Evolutionary conservation across 352 stramenopile species (phyloP).

Genomic region (Albugo candida): DNA sequence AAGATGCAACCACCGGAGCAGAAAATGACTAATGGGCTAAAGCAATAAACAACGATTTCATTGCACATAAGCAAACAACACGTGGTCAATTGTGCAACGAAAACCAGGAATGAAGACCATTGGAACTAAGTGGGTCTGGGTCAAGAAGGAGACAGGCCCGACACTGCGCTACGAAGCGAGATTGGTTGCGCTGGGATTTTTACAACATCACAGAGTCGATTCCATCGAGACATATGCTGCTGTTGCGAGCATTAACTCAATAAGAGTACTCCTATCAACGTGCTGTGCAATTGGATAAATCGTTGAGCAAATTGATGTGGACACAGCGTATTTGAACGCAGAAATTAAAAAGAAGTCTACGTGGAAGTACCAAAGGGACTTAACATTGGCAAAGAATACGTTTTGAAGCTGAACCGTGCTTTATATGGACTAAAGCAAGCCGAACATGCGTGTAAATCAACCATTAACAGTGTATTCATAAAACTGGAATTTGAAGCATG

Average conservation of each 20-base stretch:
- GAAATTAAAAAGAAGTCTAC: conserved; percentile 5
- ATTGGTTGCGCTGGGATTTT: not conserved
- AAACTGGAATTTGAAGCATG: not conserved
- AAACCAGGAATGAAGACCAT: too few species aligned
- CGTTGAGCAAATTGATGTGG: conserved; percentile 10
- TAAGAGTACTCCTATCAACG: conserved; percentile 1
- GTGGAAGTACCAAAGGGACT: too few species aligned
- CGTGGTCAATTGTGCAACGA: too few species aligned
- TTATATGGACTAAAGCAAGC: not conserved
- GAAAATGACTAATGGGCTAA: too few species aligned
- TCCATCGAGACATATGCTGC: not conserved
- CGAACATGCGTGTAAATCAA: not conserved
- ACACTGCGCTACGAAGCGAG: not conserved
- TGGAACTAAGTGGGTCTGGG: too few species aligned
- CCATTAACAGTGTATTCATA: not conserved
- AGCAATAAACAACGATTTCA: not conserved
- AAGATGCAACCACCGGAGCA: too few species aligned
- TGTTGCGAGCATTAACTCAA: not conserved
- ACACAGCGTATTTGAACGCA: conserved; percentile 12
- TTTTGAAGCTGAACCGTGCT: not conserved
- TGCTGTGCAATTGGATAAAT: conserved; percentile 1
- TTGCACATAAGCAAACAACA: not conserved
- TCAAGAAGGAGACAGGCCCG: not conserved
- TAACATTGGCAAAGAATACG: too few species aligned
- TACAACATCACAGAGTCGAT: not conserved